Evolutionary conservation across 345 rosid genomes (phyloP).

Genomic region (Citrus inodora): DNA sequence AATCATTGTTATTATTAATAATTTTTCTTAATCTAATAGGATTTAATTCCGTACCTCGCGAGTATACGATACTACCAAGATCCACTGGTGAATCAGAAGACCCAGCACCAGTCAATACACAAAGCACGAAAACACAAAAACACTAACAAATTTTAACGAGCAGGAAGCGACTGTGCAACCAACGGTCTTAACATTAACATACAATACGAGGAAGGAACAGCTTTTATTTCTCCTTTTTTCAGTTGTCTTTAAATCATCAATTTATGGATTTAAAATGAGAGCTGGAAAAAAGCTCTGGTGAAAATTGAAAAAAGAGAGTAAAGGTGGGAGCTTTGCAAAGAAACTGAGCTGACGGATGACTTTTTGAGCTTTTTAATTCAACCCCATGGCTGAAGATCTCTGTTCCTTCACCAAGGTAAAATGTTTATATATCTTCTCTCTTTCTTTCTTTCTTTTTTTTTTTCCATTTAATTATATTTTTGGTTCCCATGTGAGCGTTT

Average conservation of each 20-base stretch:
- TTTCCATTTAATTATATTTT: background rate
- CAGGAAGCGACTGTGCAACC: background rate
- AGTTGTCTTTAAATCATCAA: background rate
- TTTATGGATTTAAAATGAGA: background rate
- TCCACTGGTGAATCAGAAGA: background rate
- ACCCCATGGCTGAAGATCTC: constrained; percentile 73
- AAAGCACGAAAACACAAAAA: background rate
- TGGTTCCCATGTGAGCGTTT: constrained; percentile 13
- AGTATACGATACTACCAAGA: background rate
- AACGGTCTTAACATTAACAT: constrained; percentile 2
- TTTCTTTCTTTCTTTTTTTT: background rate
- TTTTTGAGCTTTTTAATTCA: constrained; percentile 43
- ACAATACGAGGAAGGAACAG: background rate
- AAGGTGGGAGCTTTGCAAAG: background rate
- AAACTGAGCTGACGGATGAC: constrained; percentile 47
- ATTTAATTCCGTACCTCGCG: background rate
- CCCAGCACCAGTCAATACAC: background rate
- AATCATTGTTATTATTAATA: background rate
- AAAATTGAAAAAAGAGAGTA: background rate
- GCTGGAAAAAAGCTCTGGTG: background rate
- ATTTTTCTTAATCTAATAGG: background rate
- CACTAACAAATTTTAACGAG: background rate
- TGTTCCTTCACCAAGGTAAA: constrained; percentile 70
- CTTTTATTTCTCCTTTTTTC: background rate
- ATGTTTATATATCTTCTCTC: background rate